Evolutionary conservation across 805 yeast species (phyloP).

Genomic region (Candida insectorum): DNA sequence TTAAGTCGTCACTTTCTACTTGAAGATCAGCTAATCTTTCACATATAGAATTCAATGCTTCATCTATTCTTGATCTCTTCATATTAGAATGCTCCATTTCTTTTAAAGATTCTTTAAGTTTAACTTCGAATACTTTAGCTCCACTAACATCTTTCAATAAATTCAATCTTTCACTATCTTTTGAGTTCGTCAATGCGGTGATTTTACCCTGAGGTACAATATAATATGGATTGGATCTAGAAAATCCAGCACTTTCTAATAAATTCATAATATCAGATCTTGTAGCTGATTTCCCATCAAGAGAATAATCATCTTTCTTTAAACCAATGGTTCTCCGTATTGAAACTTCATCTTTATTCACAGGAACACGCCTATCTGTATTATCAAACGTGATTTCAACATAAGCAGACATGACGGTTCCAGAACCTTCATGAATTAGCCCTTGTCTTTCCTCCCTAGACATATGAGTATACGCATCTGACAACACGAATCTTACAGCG

Average conservation of each 20-base stretch:
- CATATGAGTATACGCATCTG: conserved; percentile 86
- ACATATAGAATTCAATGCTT: conserved; percentile 65
- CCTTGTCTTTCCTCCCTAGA: conserved; percentile 82
- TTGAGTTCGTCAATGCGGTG: conserved; percentile 83
- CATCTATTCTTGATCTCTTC: conserved; percentile 70
- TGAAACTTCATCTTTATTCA: conserved; percentile 63
- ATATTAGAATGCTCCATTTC: conserved; percentile 73
- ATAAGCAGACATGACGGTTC: conserved; percentile 85
- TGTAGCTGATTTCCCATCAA: conserved; percentile 77
- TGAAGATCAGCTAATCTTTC: conserved; percentile 75
- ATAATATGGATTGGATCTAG: conserved; percentile 86
- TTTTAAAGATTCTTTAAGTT: conserved; percentile 71
- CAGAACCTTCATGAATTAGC: conserved; percentile 85
- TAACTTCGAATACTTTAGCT: conserved; percentile 83
- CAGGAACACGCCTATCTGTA: conserved; percentile 68
- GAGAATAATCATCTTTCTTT: conserved; percentile 85
- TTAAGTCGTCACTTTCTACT: conserved; percentile 73
- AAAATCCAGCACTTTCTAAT: conserved; percentile 89
- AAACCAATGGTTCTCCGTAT: conserved; percentile 89
- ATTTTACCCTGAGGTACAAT: conserved; percentile 97
- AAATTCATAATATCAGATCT: conserved; percentile 77
- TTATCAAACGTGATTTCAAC: conserved; percentile 90
- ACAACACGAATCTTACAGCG: conserved; percentile 86
- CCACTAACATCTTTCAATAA: conserved; percentile 92
- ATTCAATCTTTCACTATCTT: conserved; percentile 75